Conservation (phyloP, 345 rosid genomes). For the Excoecaria agallocha region DNA sequence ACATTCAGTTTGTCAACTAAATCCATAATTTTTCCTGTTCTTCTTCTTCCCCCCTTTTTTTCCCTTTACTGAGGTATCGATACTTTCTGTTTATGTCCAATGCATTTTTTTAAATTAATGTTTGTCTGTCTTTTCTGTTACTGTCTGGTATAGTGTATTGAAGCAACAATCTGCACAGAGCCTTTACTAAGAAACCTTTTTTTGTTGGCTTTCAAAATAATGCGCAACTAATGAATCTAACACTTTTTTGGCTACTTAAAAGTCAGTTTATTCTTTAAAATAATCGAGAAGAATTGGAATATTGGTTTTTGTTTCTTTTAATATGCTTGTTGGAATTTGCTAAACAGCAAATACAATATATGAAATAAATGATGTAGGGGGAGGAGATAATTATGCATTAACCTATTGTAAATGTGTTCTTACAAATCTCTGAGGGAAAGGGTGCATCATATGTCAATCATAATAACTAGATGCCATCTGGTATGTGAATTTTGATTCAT, state of each 20-base stretch:
- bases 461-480: no score
- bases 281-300: no score
- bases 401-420: no score
- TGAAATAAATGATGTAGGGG: no score
- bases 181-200: neutral
- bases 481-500: no score
- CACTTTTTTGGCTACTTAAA: neutral
- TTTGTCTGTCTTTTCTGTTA: neutral
- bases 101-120: neutral
- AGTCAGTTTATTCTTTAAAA: neutral
- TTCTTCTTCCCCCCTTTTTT: no score
- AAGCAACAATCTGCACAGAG: neutral
- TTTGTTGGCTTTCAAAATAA: neutral
- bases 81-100: neutral
- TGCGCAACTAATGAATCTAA: neutral
- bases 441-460: no score
- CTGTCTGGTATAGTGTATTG: neutral
- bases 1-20: neutral
- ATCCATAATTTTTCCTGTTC: neutral
- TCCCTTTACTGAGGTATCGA: neutral
- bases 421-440: no score
- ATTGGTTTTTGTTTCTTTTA: neutral
- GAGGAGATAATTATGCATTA: no score
- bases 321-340: neutral
- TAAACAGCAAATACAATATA: neutral